Evolutionary conservation across 208 protist genomes (phyloP).

Genomic region (Trypanosoma caninum): DNA sequence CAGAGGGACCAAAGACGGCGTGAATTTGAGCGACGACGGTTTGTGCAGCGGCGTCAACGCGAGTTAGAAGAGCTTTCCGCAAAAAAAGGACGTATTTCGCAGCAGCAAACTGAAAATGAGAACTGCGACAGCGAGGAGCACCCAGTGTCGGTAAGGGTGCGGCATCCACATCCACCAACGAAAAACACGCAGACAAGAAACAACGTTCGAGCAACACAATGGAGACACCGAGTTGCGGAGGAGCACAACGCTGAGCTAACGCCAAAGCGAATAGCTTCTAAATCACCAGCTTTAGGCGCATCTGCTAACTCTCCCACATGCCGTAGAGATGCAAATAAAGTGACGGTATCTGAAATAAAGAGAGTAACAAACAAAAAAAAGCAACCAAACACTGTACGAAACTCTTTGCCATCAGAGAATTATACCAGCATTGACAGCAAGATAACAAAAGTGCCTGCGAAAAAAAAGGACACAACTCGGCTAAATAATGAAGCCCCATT

Average conservation of each 20-base stretch:
- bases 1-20: slow-evolving; percentile 38
- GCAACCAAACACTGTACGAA: too few species aligned
- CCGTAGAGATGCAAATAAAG: too few species aligned
- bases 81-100: slow-evolving; percentile 35
- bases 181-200: slow-evolving; percentile 7
- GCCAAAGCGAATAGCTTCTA: too few species aligned
- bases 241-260: too few species aligned
- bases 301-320: too few species aligned
- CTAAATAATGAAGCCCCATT: not conserved
- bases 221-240: slow-evolving; percentile 14
- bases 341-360: too few species aligned
- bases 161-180: not conserved
- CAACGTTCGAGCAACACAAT: not conserved
- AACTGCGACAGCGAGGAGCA: not conserved
- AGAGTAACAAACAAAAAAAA: too few species aligned
- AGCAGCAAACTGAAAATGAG: slow-evolving; percentile 27
- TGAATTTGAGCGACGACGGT: slow-evolving; percentile 43
- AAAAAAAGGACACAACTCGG: too few species aligned
- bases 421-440: too few species aligned
- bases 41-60: slow-evolving; percentile 51
- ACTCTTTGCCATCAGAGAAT: too few species aligned
- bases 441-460: too few species aligned
- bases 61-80: slow-evolving; percentile 53
- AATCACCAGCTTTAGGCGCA: too few species aligned
- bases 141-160: not conserved